A percentile compares a stretch with the other conserved stretches of the same genome.
Conservation (phyloP, 1,284 basidiomycete genomes). For the Irpex sp. region DNA sequence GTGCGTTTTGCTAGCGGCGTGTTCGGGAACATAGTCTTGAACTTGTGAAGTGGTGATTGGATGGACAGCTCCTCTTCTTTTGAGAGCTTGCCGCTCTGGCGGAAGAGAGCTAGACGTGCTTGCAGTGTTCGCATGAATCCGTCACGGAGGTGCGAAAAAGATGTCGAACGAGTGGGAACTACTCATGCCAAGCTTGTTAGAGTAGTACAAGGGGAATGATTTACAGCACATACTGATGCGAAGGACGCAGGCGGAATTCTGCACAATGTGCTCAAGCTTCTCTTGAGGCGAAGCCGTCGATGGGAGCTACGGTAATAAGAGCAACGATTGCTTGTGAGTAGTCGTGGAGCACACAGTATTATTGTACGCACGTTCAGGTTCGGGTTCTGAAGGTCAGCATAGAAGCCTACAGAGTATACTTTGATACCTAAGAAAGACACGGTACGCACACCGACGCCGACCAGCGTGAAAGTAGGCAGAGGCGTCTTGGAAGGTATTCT, state of each 20-base stretch:
- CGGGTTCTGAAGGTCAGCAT: conserved; percentile 70
- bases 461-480: conserved; percentile 58
- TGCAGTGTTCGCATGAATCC: conserved; percentile 80
- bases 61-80: conserved; percentile 53
- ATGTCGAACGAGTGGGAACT: conserved; percentile 84
- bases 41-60: conserved; percentile 62
- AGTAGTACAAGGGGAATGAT: not conserved
- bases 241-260: conserved; percentile 68
- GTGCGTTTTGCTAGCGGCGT: conserved; percentile 60
- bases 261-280: conserved; percentile 65
- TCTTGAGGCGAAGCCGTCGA: conserved; percentile 55
- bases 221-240: conserved; percentile 49
- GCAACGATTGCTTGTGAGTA: not conserved
- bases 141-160: conserved; percentile 80
- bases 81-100: conserved; percentile 48
- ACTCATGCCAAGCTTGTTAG: not conserved
- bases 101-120: conserved; percentile 55
- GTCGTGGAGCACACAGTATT: too few species aligned
- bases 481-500: conserved; percentile 57
- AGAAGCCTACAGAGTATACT: conserved; percentile 86
- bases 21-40: conserved; percentile 75
- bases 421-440: conserved; percentile 82
- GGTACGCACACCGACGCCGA: conserved; percentile 81
- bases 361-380: conserved; percentile 45
- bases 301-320: conserved; percentile 35